Base-by-base conservation (phyloP, 306 rosid genomes). In the Quercus bicolor region DNA sequence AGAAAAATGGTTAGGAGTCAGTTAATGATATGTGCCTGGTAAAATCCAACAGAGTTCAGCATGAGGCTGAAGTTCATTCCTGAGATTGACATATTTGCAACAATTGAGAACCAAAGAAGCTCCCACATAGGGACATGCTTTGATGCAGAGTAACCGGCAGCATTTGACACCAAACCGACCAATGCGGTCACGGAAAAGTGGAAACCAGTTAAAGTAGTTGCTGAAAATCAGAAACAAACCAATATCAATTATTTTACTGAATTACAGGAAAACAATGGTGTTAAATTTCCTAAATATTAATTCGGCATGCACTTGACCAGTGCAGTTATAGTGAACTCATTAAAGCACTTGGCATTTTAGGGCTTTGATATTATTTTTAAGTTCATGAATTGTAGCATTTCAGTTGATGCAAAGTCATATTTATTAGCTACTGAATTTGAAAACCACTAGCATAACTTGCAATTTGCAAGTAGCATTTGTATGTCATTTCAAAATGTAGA, bases 61-160 rank as follows among this genome's bases (percentile, higher is more conserved):
- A 93, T 93, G 82, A 93, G 98, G 85, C 97, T 93, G 52, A 91
- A 81, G 87, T 93, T 93, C 98, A 93, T 93, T 56, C 91, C 95
- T 0, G 94, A 86, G 77, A 93, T 91, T 45, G 98, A 93, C 81
- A 78, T 79, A 81, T 93, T 91, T 24, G 98, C 97, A 76, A 93
- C 90, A 20, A 86, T 60, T 59, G 98, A 93, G 89, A 93, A 93
- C 98, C 97, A 93, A 29, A 93, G 72, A 83, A 93, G 95, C 88
- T 93, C 98, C 98, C 95, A 93, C 80, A 93, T 6, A 28, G 98
- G 98, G 23, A 93, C 88, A 62, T 93, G 92, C 92, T 93, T 93
- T 16, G 98, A 88, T 28, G 92, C 86, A 24, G 92, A 88, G 78
- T 83, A 84, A 40, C 98, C 98, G 1, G 94, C 77, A 55, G 97